Evolutionary conservation across 2,329 filamentous ascomycete species (phyloP).

Genomic region (Aspergillus ochraceus): DNA sequence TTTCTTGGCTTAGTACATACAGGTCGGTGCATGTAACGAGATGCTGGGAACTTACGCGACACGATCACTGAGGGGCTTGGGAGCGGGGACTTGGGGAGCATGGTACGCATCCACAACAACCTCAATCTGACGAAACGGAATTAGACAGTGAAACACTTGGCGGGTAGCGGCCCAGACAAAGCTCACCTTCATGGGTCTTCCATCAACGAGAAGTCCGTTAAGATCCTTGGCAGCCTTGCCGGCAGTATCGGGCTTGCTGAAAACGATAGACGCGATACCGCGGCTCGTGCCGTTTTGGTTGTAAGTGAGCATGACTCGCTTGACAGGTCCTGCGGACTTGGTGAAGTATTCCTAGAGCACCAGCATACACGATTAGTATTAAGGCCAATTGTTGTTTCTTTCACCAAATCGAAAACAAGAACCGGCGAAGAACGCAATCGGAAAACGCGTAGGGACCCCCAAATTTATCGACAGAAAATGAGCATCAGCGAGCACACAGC

Average conservation of each 20-base stretch:
- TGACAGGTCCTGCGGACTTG: conserved; percentile 84
- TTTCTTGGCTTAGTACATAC: conserved; percentile 24
- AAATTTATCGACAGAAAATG: conserved; percentile 27
- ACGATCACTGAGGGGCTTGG: conserved; percentile 80
- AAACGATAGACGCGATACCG: conserved; percentile 87
- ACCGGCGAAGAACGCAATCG: conserved; percentile 25
- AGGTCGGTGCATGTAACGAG: background rate
- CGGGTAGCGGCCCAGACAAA: background rate
- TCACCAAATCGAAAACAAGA: conserved; percentile 22
- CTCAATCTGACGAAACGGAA: conserved; percentile 65
- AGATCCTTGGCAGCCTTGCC: conserved; percentile 79
- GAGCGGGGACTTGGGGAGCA: conserved; percentile 65
- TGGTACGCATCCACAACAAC: conserved; percentile 79
- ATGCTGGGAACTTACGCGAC: conserved; percentile 60
- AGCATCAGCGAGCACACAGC: conserved; percentile 63
- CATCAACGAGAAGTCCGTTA: conserved; percentile 88
- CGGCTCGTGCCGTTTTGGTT: conserved; percentile 89
- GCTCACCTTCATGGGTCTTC: conserved; percentile 81
- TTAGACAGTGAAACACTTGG: conserved; percentile 14
- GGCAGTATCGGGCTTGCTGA: conserved; percentile 77
- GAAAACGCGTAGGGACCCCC: conserved; percentile 26
- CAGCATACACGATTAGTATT: conserved; percentile 49
- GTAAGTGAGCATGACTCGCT: conserved; percentile 88
- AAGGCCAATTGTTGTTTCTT: conserved; percentile 26
- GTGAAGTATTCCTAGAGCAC: conserved; percentile 89